phyloP scores from a whole-genome alignment of 352 stramenopile genomes.

The Phytophthora pisi region DNA sequence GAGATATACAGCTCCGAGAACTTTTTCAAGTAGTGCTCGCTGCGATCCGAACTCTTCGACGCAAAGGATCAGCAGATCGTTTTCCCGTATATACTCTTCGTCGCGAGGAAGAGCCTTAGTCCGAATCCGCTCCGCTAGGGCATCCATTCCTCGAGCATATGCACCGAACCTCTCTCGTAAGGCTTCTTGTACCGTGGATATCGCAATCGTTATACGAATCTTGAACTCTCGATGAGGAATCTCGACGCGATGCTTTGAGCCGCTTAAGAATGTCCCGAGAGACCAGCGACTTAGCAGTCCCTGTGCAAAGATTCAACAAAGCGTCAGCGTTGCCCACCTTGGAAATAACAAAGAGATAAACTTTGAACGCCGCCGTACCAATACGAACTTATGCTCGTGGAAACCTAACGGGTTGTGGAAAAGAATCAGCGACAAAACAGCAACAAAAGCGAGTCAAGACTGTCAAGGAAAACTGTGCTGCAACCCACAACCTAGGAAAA shows the following conservation, averaged over 20 bases:
- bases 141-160: constrained; percentile 63
- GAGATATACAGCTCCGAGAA: constrained; percentile 72
- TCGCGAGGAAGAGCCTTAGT: constrained; percentile 42
- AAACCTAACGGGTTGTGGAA: constrained; percentile 56
- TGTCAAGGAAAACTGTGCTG: constrained; percentile 27
- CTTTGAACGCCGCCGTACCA: constrained; percentile 35
- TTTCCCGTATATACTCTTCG: constrained; percentile 70
- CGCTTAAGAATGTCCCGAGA: constrained; percentile 55
- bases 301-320: constrained; percentile 14
- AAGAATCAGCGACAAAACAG: constrained; percentile 7
- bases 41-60: constrained; percentile 67
- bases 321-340: background rate
- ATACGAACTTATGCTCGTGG: constrained; percentile 79
- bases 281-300: constrained; percentile 69
- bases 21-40: constrained; percentile 61
- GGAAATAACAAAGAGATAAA: background rate
- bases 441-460: constrained; percentile 21
- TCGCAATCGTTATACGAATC: constrained; percentile 53
- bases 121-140: constrained; percentile 49
- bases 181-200: constrained; percentile 60
- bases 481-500: background rate
- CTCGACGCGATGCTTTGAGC: constrained; percentile 61
- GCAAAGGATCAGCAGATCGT: constrained; percentile 59
- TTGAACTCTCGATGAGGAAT: constrained; percentile 65
- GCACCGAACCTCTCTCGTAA: constrained; percentile 67